Percentiles rank a stretch among this genome's conserved stretches.
These are phyloP conservation scores for Dictyostelium firmibasis DNA, from an alignment of 78 protist genomes.

Conservation along the genomic window DNA sequence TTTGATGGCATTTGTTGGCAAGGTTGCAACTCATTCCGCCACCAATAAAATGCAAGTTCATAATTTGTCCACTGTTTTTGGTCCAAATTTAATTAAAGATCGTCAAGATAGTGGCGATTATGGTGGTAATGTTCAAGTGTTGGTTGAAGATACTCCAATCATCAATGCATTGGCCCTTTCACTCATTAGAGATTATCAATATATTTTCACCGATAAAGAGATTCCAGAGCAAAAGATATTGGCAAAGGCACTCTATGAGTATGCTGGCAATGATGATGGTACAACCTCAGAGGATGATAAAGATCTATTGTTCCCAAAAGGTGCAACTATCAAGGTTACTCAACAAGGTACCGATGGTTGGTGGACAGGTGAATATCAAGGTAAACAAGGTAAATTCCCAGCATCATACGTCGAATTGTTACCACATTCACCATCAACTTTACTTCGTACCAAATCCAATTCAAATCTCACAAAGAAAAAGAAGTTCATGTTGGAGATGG, in stretches of 20 bases:
- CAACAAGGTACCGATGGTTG: constrained; percentile 66
- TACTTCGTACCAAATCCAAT: constrained; percentile 48
- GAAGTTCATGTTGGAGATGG: constrained; percentile 73
- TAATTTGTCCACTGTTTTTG: constrained; percentile 55
- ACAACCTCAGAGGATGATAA: not conserved
- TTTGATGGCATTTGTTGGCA: constrained; percentile 25
- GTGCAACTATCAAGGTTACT: constrained; percentile 42
- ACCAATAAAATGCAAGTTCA: constrained; percentile 56
- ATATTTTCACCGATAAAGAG: constrained; percentile 61
- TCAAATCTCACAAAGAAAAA: constrained; percentile 53
- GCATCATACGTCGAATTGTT: constrained; percentile 64
- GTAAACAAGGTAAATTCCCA: constrained; percentile 66
- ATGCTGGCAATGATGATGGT: not conserved
- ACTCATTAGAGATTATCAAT: constrained; percentile 55
- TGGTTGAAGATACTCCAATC: constrained; percentile 66
- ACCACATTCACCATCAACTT: not conserved
- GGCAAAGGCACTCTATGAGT: constrained; percentile 51
- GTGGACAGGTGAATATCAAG: constrained; percentile 80
- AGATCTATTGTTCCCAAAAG: constrained; percentile 36
- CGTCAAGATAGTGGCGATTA: not conserved
- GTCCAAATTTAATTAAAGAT: constrained; percentile 64
- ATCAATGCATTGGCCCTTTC: constrained; percentile 47
- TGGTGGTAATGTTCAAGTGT: constrained; percentile 20
- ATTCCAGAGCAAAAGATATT: constrained; percentile 50
- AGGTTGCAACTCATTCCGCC: constrained; percentile 38